Percentiles rank a stretch among this genome's conserved stretches.
phyloP scores from a whole-genome alignment of 768 basidiomycete genomes.

The Hirschioporus abietinus region DNA sequence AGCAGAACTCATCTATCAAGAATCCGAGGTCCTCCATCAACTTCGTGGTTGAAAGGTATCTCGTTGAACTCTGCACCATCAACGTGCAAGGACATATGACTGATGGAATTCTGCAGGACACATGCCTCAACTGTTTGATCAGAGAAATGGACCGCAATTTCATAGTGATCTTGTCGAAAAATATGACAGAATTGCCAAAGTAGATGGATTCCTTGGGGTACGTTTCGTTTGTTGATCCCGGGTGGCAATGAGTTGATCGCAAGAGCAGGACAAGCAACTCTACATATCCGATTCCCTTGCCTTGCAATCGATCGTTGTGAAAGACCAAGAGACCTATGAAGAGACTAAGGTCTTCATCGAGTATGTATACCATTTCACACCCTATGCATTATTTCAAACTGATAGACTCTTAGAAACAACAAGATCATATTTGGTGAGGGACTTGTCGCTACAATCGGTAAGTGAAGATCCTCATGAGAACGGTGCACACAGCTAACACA shows the following conservation, averaged over 20 bases:
- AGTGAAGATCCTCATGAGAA: neutral
- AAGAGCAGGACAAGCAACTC: constrained; percentile 18
- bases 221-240: neutral
- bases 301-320: constrained; percentile 39
- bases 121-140: constrained; percentile 12
- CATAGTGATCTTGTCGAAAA: constrained; percentile 13
- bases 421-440: constrained; percentile 32
- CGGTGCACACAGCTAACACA: neutral
- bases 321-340: constrained; percentile 26
- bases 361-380: constrained; percentile 8
- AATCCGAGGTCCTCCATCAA: neutral
- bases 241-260: neutral
- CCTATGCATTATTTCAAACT: neutral
- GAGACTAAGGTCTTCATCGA: constrained; percentile 14
- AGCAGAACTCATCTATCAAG: neutral
- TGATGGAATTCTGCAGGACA: neutral
- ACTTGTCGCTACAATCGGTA: constrained; percentile 32
- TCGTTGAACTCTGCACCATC: neutral
- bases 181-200: constrained; percentile 15
- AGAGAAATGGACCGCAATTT: constrained; percentile 12
- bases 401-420: constrained; percentile 4
- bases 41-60: neutral
- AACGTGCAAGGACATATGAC: neutral
- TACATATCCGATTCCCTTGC: constrained; percentile 42
- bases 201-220: constrained; percentile 18